Base-by-base conservation (phyloP, 129 eudicot species). In the Scalesia atractyloides region DNA sequence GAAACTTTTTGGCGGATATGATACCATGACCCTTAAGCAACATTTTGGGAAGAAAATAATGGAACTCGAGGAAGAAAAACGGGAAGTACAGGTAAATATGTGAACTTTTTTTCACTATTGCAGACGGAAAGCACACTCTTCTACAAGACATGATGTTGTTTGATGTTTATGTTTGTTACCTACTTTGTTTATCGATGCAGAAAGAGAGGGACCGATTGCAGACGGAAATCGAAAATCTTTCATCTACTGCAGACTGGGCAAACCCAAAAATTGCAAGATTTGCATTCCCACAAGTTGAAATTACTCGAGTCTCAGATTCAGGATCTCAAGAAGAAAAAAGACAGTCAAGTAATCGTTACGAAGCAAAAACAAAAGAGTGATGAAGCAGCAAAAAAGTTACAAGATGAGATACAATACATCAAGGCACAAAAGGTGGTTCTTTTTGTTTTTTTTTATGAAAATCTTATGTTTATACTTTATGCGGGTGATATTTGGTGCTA, bases 291-390 rank as follows among this genome's bases (percentile, higher is more conserved):
- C 67, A 95, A 95, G 81, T 79, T 95, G 72, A 95, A 86, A 77
- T 70, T 86, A 4, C 97, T 95, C 10, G 99, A 95, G 75, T 80
- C 96, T 66, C 99, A 91, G 96, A 95, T 95, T 82, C 96, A 86
- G 76, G 99, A 95, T 76, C 91, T 95, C 46, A 95, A 90, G 79
- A 95, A 88, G 93, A 95, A 95, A 81, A 96, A 95, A 78, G 99
- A 95, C 74, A 95, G 82, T 78, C 99, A 95, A 82, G 97, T 91
- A 73, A 97, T 86, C 79, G 88, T 91, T 62, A 51, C 88, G 65
- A 95, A 86, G 76, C 97, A 95, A 82, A 95, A 95, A 75, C 99
- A 95, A 74, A 95, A 91, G 82, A 95, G 99, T 79, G 99, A 95
- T 60, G 99, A 95, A 64, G 99, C 88, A 47, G 99, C 99, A 18